Evolutionary conservation across 768 basidiomycete genomes (phyloP).

Genomic region (Chlorophyllum brunneum): DNA sequence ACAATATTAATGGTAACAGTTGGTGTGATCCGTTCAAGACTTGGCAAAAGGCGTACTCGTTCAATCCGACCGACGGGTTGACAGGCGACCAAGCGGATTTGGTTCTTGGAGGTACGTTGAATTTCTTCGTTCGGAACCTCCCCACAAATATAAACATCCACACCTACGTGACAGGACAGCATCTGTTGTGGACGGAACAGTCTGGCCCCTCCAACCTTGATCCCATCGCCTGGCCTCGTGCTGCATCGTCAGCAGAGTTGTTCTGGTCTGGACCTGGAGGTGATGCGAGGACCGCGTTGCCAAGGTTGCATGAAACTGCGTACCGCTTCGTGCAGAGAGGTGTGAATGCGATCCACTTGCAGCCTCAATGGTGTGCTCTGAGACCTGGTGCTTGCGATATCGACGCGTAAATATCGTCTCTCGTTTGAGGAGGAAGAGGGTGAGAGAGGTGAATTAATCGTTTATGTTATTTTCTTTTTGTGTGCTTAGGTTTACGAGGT

Average conservation of each 20-base stretch:
- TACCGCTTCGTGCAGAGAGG: slow-evolving; percentile 63
- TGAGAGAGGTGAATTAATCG: too few species aligned
- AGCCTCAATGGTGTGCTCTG: slow-evolving; percentile 73
- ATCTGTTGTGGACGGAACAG: slow-evolving; percentile 75
- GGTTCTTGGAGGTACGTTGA: slow-evolving; percentile 63
- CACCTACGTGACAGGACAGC: slow-evolving; percentile 53
- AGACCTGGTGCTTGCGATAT: slow-evolving; percentile 56
- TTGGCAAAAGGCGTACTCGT: slow-evolving; percentile 74
- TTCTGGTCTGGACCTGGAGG: slow-evolving; percentile 68
- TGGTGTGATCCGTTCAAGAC: slow-evolving; percentile 84
- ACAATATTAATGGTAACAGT: slow-evolving; percentile 43
- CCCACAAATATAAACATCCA: too few species aligned
- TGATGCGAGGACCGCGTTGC: slow-evolving; percentile 47
- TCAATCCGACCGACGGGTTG: slow-evolving; percentile 65
- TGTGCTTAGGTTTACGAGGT: too few species aligned
- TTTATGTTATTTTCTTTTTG: too few species aligned
- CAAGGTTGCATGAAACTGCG: slow-evolving; percentile 63
- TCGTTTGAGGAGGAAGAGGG: background rate
- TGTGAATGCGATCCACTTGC: slow-evolving; percentile 54
- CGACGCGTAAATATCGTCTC: slow-evolving; percentile 24
- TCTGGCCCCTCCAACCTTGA: slow-evolving; percentile 64
- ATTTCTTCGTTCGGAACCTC: too few species aligned
- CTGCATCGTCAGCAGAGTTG: slow-evolving; percentile 63
- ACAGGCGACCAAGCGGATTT: slow-evolving; percentile 45
- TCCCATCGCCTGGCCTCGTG: slow-evolving; percentile 66